Evolutionary conservation across 2,329 filamentous ascomycete genomes (phyloP).

Genomic region (Cytospora paraplurivora): DNA sequence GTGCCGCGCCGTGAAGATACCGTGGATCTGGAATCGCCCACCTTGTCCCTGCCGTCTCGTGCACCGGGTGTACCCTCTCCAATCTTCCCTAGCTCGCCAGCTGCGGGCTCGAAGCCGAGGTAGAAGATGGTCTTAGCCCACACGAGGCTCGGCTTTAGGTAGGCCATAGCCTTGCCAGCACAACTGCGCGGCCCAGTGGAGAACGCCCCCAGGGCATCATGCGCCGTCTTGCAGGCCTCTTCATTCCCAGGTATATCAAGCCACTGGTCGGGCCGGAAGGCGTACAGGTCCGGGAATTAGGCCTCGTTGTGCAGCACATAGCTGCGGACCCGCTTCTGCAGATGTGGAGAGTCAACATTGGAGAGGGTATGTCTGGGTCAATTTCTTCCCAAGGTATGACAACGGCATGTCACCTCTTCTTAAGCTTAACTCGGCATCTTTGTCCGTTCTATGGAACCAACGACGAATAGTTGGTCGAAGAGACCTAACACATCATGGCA

Average conservation of each 20-base stretch:
- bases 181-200: constrained; percentile 41
- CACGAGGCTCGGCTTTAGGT: constrained; percentile 32
- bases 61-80: background rate
- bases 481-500: too few relatives aligned
- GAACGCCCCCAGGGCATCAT: constrained; percentile 29
- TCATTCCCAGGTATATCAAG: background rate
- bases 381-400: too few relatives aligned
- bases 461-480: too few relatives aligned
- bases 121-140: constrained; percentile 31
- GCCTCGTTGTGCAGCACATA: constrained; percentile 12
- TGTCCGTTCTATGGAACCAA: too few relatives aligned
- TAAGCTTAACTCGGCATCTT: too few relatives aligned
- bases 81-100: background rate
- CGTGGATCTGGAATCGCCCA: constrained; percentile 14
- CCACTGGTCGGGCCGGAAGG: constrained; percentile 23
- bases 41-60: background rate
- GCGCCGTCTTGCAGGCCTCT: background rate
- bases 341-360: too few relatives aligned
- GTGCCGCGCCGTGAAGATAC: constrained; percentile 5
- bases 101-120: constrained; percentile 25
- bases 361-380: too few relatives aligned
- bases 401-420: too few relatives aligned
- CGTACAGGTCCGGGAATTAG: constrained; percentile 41
- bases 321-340: too few relatives aligned
- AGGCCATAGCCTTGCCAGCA: constrained; percentile 37